Evolutionary conservation across 768 basidiomycete species (phyloP), one percentile per base, ranked within the genome.

Genomic region (Cystobasidium ongulense): DNA sequence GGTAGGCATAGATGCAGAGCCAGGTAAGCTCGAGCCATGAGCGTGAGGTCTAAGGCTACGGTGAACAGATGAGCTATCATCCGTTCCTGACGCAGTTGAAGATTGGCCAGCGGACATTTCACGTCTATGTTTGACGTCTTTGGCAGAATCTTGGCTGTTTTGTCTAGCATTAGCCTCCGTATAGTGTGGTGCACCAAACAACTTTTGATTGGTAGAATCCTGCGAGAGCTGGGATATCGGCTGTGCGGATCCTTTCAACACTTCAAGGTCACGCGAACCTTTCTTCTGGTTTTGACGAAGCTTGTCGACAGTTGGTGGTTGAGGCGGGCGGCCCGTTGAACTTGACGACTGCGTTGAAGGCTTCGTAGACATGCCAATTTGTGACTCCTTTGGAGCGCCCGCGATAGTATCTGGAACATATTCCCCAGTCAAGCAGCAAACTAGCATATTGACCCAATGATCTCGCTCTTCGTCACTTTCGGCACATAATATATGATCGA

Each of bases 381-480:
- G 46, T 21, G 57, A 83, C 63, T 85, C 85, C 68, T 78, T 78
- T 29, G 82, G 81, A 5, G 84, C 39, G 75, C 27, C 17, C 3
- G 63, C 63, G 11, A 64, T 64, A 10, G 68, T 67, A 13, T 71
- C 68, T 11, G 68, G 61, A 21, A 70, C 61, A 63, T 72, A 75
- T 36, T 75, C 74, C n/a, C 74, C 74, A 5, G 74, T 71, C 27
- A 75, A 23, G 67, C 73, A 75, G 38, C 74, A 75, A 15, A 77
- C 76, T 2, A 99, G 87, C 75, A 91, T 88, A 73, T 91, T 89
- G 31, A 99, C 93, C 96, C 96, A 99, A 72, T 84, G 86, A 80
- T 99, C 96, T 54, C 96, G 86, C 80, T 95, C 93, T 53, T 85
- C 83, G 81, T 99, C 96, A 79, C 91, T 96, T 82, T 96, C 92